Evolutionary conservation across 805 yeast species (phyloP), one percentile per base, ranked within the genome.

Genomic region (Kodamaea fukazawae): DNA sequence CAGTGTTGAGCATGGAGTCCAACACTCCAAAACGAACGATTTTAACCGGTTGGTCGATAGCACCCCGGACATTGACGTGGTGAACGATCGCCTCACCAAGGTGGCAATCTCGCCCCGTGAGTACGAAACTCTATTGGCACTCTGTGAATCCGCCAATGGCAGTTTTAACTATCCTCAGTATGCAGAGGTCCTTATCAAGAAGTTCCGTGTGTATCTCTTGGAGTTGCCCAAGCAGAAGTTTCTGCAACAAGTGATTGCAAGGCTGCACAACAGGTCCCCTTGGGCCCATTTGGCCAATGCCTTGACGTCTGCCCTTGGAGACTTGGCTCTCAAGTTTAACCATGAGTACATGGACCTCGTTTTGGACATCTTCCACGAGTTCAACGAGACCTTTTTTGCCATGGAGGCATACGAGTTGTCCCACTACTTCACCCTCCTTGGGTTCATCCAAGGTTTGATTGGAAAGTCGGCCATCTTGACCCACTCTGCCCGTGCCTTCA

Each of bases 81-180:
- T 38, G 20, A 40, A 39, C 15, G 37, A 42, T 13, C 48, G 20
- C 13, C 46, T 62, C 25, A 51, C 64, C 4, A 42, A 61, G 4
- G 69, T 72, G 12, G 74, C 77, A 11, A 65, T 77, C 43, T 60
- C 77, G 2, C 59, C 67, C 29, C 75, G 71, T 42, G 84, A 80
- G 53, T 67, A 69, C 42, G 85, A 82, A 46, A 71, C 75, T 4
- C 61, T 82, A 43, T 48, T 75, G 32, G 84, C 87, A 0, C 58
- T 83, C 18, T 76, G 83, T 44, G 64, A 65, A 18, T 61, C 70
- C 8, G 53, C 71, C 3, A 41, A 42, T 4, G 60, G 65, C 6
- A 51, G 57, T 7, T 43, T 58, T 35, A 60, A 59, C 26, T 48
- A 52, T 16, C 53, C 56, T 1, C 51, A 46, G 4, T 74, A 72